Evolutionary conservation across 139 green algal species (phyloP).

Genomic region (Nannochloris sp.): DNA sequence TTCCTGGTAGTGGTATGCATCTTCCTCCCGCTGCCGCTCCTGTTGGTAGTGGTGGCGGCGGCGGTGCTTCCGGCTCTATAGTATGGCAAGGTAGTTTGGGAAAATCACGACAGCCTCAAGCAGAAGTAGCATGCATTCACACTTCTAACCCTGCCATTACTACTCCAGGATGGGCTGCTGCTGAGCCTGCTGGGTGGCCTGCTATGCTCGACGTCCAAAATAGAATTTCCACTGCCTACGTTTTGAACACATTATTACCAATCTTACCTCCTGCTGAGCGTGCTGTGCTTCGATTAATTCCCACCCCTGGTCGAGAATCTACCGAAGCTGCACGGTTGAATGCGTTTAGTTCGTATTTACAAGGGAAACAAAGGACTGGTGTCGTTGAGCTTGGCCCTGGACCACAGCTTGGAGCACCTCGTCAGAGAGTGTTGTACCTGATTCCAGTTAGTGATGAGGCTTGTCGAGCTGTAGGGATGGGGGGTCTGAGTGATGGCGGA

Average conservation of each 20-base stretch:
- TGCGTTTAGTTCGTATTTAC: constrained; percentile 20
- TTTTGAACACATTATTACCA: constrained; percentile 12
- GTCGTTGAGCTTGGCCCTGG: constrained; percentile 20
- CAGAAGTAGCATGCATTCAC: neutral
- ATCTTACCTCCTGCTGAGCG: neutral
- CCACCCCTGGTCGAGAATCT: neutral
- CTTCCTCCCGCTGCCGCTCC: too few species aligned
- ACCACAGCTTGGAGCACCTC: neutral
- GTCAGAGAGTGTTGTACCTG: constrained; percentile 19
- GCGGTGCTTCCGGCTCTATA: neutral
- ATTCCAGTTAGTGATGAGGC: constrained; percentile 8
- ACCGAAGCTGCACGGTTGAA: neutral
- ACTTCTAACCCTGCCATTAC: neutral
- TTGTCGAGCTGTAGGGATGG: constrained; percentile 5
- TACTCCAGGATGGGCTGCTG: constrained; percentile 12
- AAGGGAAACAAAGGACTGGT: constrained; percentile 17
- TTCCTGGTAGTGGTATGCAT: too few species aligned
- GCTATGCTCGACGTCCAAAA: constrained; percentile 15
- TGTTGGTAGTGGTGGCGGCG: neutral
- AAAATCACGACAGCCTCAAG: constrained; percentile 7
- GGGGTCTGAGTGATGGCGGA: neutral
- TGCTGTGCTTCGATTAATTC: neutral
- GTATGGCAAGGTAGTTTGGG: constrained; percentile 4
- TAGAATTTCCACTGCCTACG: constrained; percentile 9
- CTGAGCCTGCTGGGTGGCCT: constrained; percentile 22